Conservation (phyloP, 768 basidiomycete genomes). For the Austroboletus eburneus region DNA sequence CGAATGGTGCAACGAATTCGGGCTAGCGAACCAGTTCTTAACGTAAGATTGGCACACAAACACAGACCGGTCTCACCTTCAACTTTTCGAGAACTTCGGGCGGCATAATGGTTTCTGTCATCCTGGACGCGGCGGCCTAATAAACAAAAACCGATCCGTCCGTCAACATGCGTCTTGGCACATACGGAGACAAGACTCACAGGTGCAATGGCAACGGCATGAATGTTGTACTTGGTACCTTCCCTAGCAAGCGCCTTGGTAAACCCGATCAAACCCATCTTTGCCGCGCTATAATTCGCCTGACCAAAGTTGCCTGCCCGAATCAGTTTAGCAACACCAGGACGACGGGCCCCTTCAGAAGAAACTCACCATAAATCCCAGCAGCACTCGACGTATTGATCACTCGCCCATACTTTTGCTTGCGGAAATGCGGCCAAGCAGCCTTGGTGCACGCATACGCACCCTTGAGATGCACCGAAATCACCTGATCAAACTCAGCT, state of each 20-base stretch:
- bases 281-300: constrained; percentile 96
- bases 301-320: constrained; percentile 87
- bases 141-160: background rate
- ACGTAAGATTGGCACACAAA: background rate
- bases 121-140: constrained; percentile 86
- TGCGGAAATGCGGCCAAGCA: constrained; percentile 93
- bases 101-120: constrained; percentile 96
- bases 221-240: constrained; percentile 89
- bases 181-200: constrained; percentile 41
- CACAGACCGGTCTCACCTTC: constrained; percentile 40
- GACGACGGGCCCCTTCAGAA: background rate
- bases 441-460: constrained; percentile 92
- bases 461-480: constrained; percentile 90
- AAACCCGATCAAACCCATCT: constrained; percentile 92
- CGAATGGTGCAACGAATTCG: constrained; percentile 89
- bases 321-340: background rate
- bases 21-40: constrained; percentile 40
- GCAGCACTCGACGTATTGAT: constrained; percentile 95
- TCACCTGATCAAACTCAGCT: constrained; percentile 86
- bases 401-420: constrained; percentile 91
- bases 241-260: constrained; percentile 91
- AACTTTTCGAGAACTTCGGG: constrained; percentile 89
- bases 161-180: background rate
- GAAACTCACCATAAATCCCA: constrained; percentile 74
- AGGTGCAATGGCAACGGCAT: constrained; percentile 83